Conservation (phyloP, 176 grass and related monocot species). For the Miscanthus lutarioriparius region DNA sequence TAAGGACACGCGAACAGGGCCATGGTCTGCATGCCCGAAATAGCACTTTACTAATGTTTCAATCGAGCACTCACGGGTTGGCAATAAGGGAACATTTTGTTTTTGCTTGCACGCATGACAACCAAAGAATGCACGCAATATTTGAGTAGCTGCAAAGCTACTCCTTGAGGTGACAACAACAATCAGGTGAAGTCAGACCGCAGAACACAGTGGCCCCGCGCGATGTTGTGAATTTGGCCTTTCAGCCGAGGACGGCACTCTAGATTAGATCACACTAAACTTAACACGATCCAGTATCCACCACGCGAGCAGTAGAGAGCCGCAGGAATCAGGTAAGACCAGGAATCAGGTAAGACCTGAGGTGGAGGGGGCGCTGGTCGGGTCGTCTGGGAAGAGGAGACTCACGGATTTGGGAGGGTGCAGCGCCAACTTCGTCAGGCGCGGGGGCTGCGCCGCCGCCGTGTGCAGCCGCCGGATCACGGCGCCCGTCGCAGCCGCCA, state of each 20-base stretch:
- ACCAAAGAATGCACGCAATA: background rate
- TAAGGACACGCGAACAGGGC: no score
- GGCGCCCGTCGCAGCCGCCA: constrained; percentile 38
- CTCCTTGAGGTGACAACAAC: background rate
- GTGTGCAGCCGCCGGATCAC: constrained; percentile 49
- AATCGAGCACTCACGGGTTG: background rate
- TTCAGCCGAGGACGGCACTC: background rate
- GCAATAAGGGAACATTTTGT: background rate
- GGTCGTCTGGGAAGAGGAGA: background rate
- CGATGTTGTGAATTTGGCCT: background rate
- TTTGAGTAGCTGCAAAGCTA: background rate
- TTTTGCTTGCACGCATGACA: background rate
- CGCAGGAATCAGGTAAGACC: background rate
- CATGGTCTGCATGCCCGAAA: background rate
- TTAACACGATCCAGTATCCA: background rate
- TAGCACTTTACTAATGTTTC: background rate
- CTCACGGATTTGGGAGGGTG: constrained; percentile 65
- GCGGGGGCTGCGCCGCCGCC: constrained; percentile 42
- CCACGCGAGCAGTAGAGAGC: background rate
- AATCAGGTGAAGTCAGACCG: background rate
- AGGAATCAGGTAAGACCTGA: background rate
- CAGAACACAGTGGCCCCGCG: background rate
- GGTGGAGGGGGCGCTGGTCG: background rate
- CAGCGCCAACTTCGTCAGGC: constrained; percentile 67
- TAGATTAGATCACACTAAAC: background rate